Conservation (phyloP, 768 basidiomycete genomes). For the Boletellus ananiceps region DNA sequence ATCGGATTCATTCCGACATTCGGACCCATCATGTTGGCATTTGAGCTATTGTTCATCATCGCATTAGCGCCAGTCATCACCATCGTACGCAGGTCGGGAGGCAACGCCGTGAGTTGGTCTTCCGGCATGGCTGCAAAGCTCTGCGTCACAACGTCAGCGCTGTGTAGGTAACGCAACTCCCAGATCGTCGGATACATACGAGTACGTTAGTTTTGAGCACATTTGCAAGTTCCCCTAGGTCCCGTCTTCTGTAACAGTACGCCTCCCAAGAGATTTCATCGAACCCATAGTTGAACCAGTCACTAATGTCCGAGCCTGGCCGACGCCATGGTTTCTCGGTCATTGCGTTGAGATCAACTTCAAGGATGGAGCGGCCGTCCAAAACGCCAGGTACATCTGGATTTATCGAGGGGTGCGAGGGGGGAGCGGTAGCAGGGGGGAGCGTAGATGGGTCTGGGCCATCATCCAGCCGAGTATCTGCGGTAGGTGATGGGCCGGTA, state of each 20-base stretch:
- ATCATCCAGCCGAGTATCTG: slow-evolving; percentile 34
- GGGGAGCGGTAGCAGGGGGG: slow-evolving; percentile 64
- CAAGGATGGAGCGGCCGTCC: slow-evolving; percentile 76
- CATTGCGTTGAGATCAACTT: slow-evolving; percentile 72
- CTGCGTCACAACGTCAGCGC: slow-evolving; percentile 33
- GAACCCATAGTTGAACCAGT: slow-evolving; percentile 99
- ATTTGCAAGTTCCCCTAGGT: slow-evolving; percentile 73
- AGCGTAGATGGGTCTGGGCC: slow-evolving; percentile 62
- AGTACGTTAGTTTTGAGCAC: slow-evolving; percentile 81
- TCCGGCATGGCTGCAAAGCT: slow-evolving; percentile 81
- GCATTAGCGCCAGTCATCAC: slow-evolving; percentile 79
- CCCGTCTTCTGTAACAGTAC: slow-evolving; percentile 81
- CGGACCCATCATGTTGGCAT: slow-evolving; percentile 52
- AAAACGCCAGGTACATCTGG: slow-evolving; percentile 59
- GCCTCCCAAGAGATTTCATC: slow-evolving; percentile 96
- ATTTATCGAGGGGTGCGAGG: slow-evolving; percentile 77
- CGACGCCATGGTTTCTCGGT: slow-evolving; percentile 86
- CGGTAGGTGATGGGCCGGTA: slow-evolving; percentile 15
- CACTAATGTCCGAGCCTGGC: slow-evolving; percentile 88
- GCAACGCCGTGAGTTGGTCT: slow-evolving; percentile 72
- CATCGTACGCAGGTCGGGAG: slow-evolving; percentile 80
- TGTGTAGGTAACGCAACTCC: neutral
- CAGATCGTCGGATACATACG: slow-evolving; percentile 40
- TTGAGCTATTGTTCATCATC: slow-evolving; percentile 63
- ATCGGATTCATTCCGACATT: slow-evolving; percentile 55